Percentiles rank a stretch among this genome's conserved stretches.
phyloP scores from a whole-genome alignment of 2,329 filamentous ascomycete species.

The Epichloe sylvatica region DNA sequence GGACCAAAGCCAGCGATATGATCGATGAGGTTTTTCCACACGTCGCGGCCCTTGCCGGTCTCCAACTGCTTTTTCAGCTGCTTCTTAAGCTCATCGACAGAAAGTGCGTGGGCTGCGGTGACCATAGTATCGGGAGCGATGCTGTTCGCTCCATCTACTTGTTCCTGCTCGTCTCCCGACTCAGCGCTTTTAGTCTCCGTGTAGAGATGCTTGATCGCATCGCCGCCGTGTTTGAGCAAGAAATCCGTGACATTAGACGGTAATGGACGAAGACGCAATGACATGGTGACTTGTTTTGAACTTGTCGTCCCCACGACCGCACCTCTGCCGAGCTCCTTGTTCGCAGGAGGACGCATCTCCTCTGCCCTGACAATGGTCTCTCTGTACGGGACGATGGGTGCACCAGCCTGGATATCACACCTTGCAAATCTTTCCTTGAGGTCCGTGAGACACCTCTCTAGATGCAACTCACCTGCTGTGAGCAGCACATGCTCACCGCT shows the following conservation, averaged over 20 bases:
- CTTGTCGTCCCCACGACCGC: conserved; percentile 61
- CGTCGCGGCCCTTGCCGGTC: conserved; percentile 56
- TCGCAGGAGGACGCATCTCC: conserved; percentile 82
- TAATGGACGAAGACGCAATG: conserved; percentile 64
- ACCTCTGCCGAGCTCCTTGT: conserved; percentile 76
- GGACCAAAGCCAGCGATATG: conserved; percentile 86
- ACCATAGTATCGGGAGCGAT: conserved; percentile 44
- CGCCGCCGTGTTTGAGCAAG: conserved; percentile 60
- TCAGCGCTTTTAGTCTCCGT: conserved; percentile 44
- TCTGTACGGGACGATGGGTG: conserved; percentile 87
- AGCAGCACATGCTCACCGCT: conserved; percentile 91
- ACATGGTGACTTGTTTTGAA: conserved; percentile 73
- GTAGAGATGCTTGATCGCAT: conserved; percentile 67
- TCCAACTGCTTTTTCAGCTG: conserved; percentile 58
- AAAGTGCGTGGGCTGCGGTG: conserved; percentile 47
- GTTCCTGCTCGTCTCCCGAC: conserved; percentile 16
- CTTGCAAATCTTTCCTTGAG: conserved; percentile 81
- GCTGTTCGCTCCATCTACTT: conserved; percentile 20
- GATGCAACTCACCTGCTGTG: conserved; percentile 85
- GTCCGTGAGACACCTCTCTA: conserved; percentile 89
- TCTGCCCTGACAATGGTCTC: conserved; percentile 79
- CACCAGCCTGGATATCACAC: conserved; percentile 88
- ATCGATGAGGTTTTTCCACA: conserved; percentile 62
- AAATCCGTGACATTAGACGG: conserved; percentile 72
- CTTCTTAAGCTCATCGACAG: conserved; percentile 61